Percentiles rank a stretch among this genome's conserved stretches.
These are phyloP conservation scores for Entomortierella parvispora DNA, from an alignment of 192 early-diverging fungal genomes.

Conservation along the genomic window DNA sequence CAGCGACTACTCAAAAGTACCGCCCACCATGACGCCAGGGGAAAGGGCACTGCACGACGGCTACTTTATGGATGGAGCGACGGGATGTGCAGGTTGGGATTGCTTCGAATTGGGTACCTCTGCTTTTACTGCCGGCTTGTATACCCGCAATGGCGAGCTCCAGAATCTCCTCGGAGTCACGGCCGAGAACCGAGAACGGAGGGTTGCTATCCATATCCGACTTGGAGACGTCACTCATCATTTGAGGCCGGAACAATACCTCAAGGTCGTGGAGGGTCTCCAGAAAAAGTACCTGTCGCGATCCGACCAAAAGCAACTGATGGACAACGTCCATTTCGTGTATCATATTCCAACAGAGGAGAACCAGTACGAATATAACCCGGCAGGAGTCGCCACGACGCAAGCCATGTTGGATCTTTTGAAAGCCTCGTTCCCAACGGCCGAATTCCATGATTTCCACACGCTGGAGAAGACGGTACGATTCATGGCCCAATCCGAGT, in stretches of 20 bases:
- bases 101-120: background rate
- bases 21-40: background rate
- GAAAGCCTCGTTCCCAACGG: background rate
- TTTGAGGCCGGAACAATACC: background rate
- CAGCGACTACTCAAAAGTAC: background rate
- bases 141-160: background rate
- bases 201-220: conserved; percentile 14
- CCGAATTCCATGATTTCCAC: background rate
- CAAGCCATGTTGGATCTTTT: background rate
- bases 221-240: background rate
- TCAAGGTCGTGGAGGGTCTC: conserved; percentile 3
- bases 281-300: background rate
- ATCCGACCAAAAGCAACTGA: background rate
- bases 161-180: background rate
- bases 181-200: background rate
- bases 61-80: conserved; percentile 4
- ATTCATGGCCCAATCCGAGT: conserved; percentile 9
- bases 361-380: conserved; percentile 9
- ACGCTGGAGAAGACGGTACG: background rate
- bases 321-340: conserved; percentile 3
- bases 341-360: conserved; percentile 8
- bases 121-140: background rate
- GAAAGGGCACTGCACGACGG: conserved; percentile 3
- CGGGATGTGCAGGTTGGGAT: background rate
- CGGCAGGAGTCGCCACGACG: background rate